phyloP scores from a whole-genome alignment of 129 eudicot species.

The Helianthus annuus region DNA sequence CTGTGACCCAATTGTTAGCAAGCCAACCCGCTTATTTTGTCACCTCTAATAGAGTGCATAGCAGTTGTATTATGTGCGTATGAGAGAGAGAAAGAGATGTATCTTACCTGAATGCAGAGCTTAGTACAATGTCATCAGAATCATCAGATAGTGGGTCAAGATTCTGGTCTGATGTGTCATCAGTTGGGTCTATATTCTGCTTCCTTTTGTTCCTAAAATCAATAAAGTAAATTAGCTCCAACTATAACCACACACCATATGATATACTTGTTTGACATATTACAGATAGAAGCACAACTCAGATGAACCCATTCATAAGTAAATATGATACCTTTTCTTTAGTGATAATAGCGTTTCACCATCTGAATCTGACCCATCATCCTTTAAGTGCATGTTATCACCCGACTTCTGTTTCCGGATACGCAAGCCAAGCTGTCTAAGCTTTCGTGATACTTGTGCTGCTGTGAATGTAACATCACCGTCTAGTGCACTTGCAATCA shows the following conservation, averaged over 20 bases:
- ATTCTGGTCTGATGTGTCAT: conserved; percentile 33
- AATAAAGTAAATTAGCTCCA: conserved; percentile 15
- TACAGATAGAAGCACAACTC: not conserved
- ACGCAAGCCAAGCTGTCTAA: conserved; percentile 83
- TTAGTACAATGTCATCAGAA: conserved; percentile 55
- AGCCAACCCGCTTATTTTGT: too few relatives aligned
- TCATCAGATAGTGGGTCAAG: conserved; percentile 36
- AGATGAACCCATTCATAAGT: not conserved
- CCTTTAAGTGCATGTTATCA: conserved; percentile 48
- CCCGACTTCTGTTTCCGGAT: conserved; percentile 44
- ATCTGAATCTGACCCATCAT: conserved; percentile 50
- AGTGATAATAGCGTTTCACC: conserved; percentile 60
- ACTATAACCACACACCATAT: conserved; percentile 15
- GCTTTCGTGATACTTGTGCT: conserved; percentile 74
- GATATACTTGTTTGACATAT: not conserved
- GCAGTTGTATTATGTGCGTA: not conserved
- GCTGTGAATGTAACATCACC: conserved; percentile 67
- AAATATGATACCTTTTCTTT: conserved; percentile 57
- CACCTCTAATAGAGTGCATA: not conserved
- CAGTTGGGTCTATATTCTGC: conserved; percentile 24
- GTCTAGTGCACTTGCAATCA: conserved; percentile 89
- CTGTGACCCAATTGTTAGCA: not conserved
- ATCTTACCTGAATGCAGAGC: conserved; percentile 51
- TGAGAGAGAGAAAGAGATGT: not conserved
- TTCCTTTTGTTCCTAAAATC: conserved; percentile 54